Base-by-base conservation (phyloP, 2,329 filamentous ascomycete genomes). In the Colletotrichum navitas region DNA sequence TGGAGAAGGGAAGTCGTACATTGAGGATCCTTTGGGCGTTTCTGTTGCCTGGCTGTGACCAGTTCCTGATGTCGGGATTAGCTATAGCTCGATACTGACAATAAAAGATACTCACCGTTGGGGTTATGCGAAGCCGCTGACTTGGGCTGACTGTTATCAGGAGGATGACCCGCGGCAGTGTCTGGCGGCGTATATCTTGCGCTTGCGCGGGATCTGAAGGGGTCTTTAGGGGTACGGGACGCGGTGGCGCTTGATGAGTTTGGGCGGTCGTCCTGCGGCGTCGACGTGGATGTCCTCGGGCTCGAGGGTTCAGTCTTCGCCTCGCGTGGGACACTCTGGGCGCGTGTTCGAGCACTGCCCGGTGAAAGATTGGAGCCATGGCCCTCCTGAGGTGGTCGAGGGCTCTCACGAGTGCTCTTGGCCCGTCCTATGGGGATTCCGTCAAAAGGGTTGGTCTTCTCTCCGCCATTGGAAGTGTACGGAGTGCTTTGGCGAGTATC, bases 391-490 rank as follows among this genome's bases (percentile, higher is more conserved):
- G 77, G 75, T 45, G 68, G 77, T 21, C 79, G 80, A 18, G 77
- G 73, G 10, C 79, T 74, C 41, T 83, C 81, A 43, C 84, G 82
- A 24, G 82, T 83, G 77, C 85, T 88, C 72, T 81, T 83, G 5
- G 85, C 80, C n/a, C 86, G 81, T 59, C 80, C 80, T n/a, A 86
- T 68, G 12, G 81, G 76, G 8, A 77, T 79, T 2, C 83, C 85
- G 55, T 89, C 87, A 70, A 88, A 89, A 0, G 87, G 85, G 56
- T 89, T 86, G 5, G 87, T 86, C 79, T 87, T 90, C 77, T 91
- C 89, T 43, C 89, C 88, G 16, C 87, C 84, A 41, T 86, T 83
- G 1, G 83, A 85, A 52, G 84, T 83, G 76, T 91, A 91, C 0
- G 89, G 88, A 7, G 86, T 88, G 74, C 87, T 88, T 66, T 88